phyloP scores from a whole-genome alignment of 192 early-diverging fungal species.

The Paraglomus occultum region DNA sequence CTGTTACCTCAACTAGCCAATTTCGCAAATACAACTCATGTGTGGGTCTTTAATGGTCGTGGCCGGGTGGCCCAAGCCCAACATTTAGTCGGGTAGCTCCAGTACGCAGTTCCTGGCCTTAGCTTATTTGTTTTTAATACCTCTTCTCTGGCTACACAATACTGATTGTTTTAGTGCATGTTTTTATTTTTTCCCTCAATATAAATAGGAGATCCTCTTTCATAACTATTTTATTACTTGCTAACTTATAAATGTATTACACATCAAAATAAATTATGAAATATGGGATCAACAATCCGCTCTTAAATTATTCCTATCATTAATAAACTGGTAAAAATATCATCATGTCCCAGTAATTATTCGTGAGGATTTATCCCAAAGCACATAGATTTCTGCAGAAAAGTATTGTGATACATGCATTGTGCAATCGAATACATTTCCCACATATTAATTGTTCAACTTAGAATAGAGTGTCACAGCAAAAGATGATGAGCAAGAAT shows the following conservation, averaged over 20 bases:
- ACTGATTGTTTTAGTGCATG: background rate
- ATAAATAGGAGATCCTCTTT: background rate
- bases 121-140: background rate
- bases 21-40: background rate
- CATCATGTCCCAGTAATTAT: too few relatives aligned
- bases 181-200: constrained; percentile 3
- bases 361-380: too few relatives aligned
- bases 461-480: too few relatives aligned
- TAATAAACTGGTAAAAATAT: too few relatives aligned
- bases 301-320: constrained; percentile 10
- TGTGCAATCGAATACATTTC: too few relatives aligned
- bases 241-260: constrained; percentile 6
- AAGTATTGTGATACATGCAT: too few relatives aligned
- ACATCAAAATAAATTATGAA: constrained; percentile 9
- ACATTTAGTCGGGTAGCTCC: background rate
- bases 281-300: constrained; percentile 2
- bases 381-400: too few relatives aligned
- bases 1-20: background rate
- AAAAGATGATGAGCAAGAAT: too few relatives aligned
- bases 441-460: too few relatives aligned
- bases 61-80: background rate
- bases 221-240: constrained; percentile 13
- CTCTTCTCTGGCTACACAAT: background rate
- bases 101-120: background rate
- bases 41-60: background rate